Conservation (phyloP, 2,329 filamentous ascomycete species). For the Paraconiothyrium brasiliense region DNA sequence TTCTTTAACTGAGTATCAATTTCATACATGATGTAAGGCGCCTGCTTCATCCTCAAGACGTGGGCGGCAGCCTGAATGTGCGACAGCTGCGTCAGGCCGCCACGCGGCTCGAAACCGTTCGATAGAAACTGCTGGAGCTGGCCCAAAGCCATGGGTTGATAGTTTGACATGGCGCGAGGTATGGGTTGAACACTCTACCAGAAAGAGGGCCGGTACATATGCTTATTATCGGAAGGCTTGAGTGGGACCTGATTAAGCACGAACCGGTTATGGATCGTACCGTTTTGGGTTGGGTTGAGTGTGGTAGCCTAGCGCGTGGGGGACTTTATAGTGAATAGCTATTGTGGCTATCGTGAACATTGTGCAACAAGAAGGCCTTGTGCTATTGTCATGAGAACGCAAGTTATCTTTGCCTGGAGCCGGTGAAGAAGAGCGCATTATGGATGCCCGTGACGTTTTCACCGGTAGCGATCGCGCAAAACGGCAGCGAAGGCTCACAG, state of each 20-base stretch:
- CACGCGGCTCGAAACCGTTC: neutral
- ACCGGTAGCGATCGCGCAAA: neutral
- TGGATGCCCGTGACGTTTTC: neutral
- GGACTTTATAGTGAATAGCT: constrained; percentile 1
- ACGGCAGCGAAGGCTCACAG: too few relatives aligned
- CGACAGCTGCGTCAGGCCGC: neutral
- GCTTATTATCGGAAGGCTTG: too few relatives aligned
- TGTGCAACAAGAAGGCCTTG: neutral
- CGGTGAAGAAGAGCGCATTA: neutral
- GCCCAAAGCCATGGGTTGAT: neutral
- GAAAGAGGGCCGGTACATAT: too few relatives aligned
- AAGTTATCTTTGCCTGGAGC: neutral
- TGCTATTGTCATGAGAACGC: neutral
- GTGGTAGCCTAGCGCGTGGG: neutral
- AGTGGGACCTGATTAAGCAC: too few relatives aligned
- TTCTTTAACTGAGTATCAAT: constrained; percentile 10
- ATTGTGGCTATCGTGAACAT: neutral
- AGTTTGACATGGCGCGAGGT: neutral
- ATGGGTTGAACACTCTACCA: too few relatives aligned
- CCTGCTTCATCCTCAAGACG: neutral
- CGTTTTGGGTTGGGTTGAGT: neutral
- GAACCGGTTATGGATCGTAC: neutral
- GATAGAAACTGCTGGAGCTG: neutral
- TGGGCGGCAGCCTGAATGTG: neutral
- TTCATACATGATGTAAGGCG: neutral